A percentile compares a stretch with the other conserved stretches of the same genome.
Evolutionary conservation across 106 monocot genomes (phyloP).

Genomic region (Posidonia australis): DNA sequence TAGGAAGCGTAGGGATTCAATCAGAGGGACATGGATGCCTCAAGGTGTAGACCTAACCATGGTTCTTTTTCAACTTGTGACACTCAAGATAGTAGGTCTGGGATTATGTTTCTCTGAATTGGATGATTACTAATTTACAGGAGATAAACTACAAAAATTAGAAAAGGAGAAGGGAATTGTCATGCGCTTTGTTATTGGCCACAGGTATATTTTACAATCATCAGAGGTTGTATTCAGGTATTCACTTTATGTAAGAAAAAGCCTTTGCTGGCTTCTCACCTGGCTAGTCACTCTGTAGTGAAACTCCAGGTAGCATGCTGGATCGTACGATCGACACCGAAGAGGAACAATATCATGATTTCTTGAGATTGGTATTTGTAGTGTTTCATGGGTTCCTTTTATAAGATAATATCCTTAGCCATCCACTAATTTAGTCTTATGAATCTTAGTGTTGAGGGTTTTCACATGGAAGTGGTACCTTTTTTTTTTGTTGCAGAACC

Average conservation of each 20-base stretch:
- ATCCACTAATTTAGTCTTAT: background rate
- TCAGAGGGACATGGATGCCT: conserved; percentile 66
- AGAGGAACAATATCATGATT: conserved; percentile 48
- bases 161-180: conserved; percentile 56
- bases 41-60: conserved; percentile 20
- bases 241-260: background rate
- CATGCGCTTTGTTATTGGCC: conserved; percentile 67
- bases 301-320: conserved; percentile 34
- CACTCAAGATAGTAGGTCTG: no score
- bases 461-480: background rate
- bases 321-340: conserved; percentile 47
- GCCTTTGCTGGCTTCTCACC: background rate
- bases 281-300: conserved; percentile 18
- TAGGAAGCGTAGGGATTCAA: conserved; percentile 50
- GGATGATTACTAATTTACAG: conserved; percentile 10
- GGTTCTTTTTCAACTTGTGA: background rate
- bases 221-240: background rate
- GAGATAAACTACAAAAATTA: conserved; percentile 35
- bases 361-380: conserved; percentile 40
- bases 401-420: background rate
- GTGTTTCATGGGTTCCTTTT: background rate
- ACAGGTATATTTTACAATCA: conserved; percentile 25
- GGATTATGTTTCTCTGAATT: conserved; percentile 3
- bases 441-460: background rate
- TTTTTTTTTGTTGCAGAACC: conserved; percentile 35